Evolutionary conservation across 2,329 filamentous ascomycete genomes (phyloP), one percentile per base, ranked within the genome.

Genomic region (Coniella lustricola): DNA sequence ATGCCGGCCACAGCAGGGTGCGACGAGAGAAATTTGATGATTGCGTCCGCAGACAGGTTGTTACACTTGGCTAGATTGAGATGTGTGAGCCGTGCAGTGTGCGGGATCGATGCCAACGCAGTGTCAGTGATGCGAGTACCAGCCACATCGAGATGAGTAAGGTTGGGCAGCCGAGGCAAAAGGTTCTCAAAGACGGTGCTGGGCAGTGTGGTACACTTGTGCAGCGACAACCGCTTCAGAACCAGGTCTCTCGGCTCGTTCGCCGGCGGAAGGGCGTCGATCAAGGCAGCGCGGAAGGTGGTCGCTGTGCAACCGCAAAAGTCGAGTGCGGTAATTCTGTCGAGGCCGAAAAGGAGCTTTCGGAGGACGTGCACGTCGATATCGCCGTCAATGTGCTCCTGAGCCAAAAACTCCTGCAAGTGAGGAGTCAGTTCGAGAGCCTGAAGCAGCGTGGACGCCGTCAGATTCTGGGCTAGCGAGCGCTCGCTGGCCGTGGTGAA

Each of bases 301-400:
- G 73, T 66, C 4, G 84, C 85, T 12, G 85, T 84, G 65, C 84
- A 87, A 49, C 83, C 87, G 56, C 85, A 88, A 60, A 91, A 85
- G 62, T 93, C 87, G 18, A 91, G 59, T 1, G 84, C 85, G 51
- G 76, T 73, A 46, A 93, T 67, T 42, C 72, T 68, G 1, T 81
- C 78, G 51, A 89, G 71, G 9, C 75, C 79, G 53, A 79, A 79
- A 59, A 91, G 81, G 36, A 93, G 69, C 64, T 87, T 89, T 53
- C 74, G 71, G 37, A 91, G 66, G 16, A 91, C 83, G 14, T 76
- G 71, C n/a, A 72, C 70, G 57, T 81, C 77, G 40, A 91, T 71
- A 57, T 93, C 87, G 43, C 84, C 81, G 61, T 90, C 86, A 45
- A 93, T 73, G 57, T 91, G 85, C 66, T 93, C 87, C 67, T 90